Evolutionary conservation across 2,329 filamentous ascomycete species (phyloP), one percentile per base, ranked within the genome.

Genomic region (Fusarium nisikadoi): DNA sequence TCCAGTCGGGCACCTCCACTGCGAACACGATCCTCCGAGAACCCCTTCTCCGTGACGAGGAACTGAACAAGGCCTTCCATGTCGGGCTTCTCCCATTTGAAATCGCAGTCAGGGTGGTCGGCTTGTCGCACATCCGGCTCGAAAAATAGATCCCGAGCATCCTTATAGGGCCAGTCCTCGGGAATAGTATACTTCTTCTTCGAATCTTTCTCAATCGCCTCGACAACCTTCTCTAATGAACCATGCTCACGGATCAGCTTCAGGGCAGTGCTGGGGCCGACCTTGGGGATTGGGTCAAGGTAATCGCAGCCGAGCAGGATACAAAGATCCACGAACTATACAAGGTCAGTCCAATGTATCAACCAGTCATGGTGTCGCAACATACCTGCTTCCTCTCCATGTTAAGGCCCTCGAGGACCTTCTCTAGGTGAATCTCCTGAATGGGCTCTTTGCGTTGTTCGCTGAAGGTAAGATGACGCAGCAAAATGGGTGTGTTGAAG

Each of bases 231-330:
- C 79, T 99, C 96, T 45, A 99, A 89, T 8, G 89, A 90, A 58
- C 93, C 93, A 83, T 98, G 91, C 78, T 99, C 95, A 74, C 94
- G 94, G 76, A 99, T 98, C 67, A 99, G 86, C 81, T 97, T 97
- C 58, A 98, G 87, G 4, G 96, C 96, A 2, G 96, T 98, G 76
- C 91, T 92, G 8, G 96, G 95, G 25, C 96, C 96, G 71, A 99
- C 87, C 80, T 97, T 98, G 77, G 96, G 96, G 75, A 99, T 93
- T 0, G 96, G 95, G 77, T 99, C 96, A 79, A 98, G 90, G 80
- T 99, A 99, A 81, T 99, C 96, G 83, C 96, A 99, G 76, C 96
- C 96, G 49, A 99, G 92, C 16, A 99, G 89, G 77, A 99, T 99
- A 80, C 96, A 99, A 55, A 99, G 90, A 81, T 99, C 96, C 78